Conservation (phyloP, 1,139 yeast species). For the Sugiyamaella novakii region DNA sequence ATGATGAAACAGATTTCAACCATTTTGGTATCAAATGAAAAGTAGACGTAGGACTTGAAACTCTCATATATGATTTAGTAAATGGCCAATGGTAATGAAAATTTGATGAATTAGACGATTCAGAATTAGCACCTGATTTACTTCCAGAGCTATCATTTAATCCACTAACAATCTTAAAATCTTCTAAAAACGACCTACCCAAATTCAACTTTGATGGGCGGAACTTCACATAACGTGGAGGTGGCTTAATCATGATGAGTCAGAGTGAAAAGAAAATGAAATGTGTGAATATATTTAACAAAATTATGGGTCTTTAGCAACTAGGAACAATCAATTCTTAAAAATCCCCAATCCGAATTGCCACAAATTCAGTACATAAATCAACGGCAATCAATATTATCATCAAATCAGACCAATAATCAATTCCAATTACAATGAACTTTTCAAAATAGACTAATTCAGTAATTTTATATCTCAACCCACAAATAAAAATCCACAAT, state of each 20-base stretch:
- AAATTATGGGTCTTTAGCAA: too few relatives aligned
- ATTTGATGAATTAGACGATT: not conserved
- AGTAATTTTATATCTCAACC: too few relatives aligned
- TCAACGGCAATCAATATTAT: too few relatives aligned
- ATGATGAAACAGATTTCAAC: constrained; percentile 2
- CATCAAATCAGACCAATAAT: too few relatives aligned
- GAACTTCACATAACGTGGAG: not conserved
- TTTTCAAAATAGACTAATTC: too few relatives aligned
- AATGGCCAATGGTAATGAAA: constrained; percentile 1
- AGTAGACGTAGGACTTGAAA: constrained; percentile 3
- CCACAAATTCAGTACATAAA: too few relatives aligned
- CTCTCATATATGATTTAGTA: constrained; percentile 1
- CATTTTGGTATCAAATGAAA: constrained; percentile 13
- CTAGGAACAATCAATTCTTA: too few relatives aligned
- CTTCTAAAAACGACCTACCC: not conserved
- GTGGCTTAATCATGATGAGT: constrained; percentile 4
- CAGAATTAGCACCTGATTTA: not conserved
- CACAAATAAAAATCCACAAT: too few relatives aligned
- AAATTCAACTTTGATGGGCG: constrained; percentile 6
- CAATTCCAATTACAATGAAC: too few relatives aligned
- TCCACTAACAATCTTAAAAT: not conserved
- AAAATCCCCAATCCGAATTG: too few relatives aligned
- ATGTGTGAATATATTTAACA: too few relatives aligned
- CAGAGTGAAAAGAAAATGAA: too few relatives aligned
- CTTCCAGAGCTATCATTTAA: not conserved